Conservation (phyloP, 1,139 yeast genomes). For the Blastobotrys serpentis region DNA sequence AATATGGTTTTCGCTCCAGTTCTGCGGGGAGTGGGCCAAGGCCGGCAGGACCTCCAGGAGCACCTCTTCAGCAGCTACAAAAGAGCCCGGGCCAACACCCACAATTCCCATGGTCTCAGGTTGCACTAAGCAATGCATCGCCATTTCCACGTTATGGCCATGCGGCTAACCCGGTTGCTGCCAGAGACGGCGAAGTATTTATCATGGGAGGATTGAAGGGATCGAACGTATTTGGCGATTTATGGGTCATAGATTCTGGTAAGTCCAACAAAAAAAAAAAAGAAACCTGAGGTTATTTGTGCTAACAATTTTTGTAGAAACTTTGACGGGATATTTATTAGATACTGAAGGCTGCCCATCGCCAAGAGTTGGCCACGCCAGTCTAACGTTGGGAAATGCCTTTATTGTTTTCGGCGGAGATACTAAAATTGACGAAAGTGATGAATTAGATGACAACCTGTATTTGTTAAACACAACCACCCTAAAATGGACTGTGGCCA, state of each 20-base stretch:
- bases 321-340: slow-evolving; percentile 58
- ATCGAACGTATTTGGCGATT: slow-evolving; percentile 89
- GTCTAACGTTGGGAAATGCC: slow-evolving; percentile 91
- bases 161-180: slow-evolving; percentile 75
- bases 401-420: slow-evolving; percentile 96
- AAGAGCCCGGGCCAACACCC: too few relatives aligned
- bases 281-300: neutral
- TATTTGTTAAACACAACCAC: slow-evolving; percentile 89
- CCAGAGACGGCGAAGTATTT: slow-evolving; percentile 71
- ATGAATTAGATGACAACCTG: slow-evolving; percentile 81
- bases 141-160: slow-evolving; percentile 96
- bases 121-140: slow-evolving; percentile 60
- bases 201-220: slow-evolving; percentile 96
- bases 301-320: slow-evolving; percentile 28
- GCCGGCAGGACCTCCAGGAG: neutral
- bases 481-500: slow-evolving; percentile 85
- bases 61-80: too few relatives aligned
- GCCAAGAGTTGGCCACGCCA: slow-evolving; percentile 95
- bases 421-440: slow-evolving; percentile 74
- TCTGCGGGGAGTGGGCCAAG: neutral
- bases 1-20: neutral
- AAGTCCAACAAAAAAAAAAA: slow-evolving; percentile 13
- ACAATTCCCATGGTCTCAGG: slow-evolving; percentile 75
- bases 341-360: slow-evolving; percentile 79
- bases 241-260: slow-evolving; percentile 63